These are phyloP conservation scores for Raphanus hybrid DNA, from an alignment of 441 rosid species.

Conservation along the genomic window DNA sequence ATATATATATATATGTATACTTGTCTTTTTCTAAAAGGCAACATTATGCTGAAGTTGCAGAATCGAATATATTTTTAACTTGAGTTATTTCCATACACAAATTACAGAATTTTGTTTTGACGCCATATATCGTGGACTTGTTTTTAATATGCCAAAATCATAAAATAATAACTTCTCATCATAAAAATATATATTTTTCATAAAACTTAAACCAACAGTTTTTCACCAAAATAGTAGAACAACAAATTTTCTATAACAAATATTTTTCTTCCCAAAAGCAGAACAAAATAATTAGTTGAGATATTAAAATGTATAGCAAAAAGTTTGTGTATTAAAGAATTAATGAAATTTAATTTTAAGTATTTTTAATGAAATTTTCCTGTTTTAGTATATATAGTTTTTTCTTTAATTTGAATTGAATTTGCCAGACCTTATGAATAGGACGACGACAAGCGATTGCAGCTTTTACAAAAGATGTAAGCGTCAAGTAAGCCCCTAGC, in stretches of 20 bases:
- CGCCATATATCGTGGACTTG: too few species aligned
- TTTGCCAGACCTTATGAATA: background rate
- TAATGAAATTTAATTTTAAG: background rate
- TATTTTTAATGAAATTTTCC: background rate
- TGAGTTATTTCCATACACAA: background rate
- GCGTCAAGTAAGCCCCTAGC: background rate
- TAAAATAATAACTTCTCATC: background rate
- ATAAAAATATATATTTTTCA: background rate
- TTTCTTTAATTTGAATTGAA: background rate
- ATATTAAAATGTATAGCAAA: background rate
- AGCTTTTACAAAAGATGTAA: background rate
- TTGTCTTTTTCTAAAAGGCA: background rate
- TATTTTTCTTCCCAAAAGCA: background rate
- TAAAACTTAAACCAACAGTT: background rate
- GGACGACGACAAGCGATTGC: background rate
- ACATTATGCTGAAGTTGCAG: background rate
- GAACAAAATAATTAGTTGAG: background rate
- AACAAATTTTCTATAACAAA: too few species aligned
- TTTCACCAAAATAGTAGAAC: background rate
- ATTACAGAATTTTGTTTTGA: background rate
- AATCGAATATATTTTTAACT: background rate
- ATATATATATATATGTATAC: background rate
- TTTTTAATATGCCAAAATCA: too few species aligned
- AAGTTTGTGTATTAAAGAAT: background rate
- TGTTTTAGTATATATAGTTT: too few species aligned